Evolutionary conservation across 352 stramenopile species (phyloP), one percentile per base, ranked within the genome.

Genomic region (Phytophthora parvispora): DNA sequence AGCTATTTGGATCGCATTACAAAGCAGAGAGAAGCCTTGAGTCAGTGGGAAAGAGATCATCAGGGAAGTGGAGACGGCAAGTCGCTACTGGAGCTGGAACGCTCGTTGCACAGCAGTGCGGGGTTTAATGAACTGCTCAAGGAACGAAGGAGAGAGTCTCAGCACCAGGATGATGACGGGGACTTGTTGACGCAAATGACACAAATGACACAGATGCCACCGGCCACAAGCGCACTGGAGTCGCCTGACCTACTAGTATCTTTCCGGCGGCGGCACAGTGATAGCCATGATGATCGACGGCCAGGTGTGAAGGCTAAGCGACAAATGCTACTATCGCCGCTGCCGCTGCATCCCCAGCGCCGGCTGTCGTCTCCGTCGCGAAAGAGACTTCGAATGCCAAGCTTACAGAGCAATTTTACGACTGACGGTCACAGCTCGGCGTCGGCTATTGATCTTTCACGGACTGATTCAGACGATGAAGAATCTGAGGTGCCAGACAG

Each of bases 1-100:
- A 77, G 58, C 28, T 87, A 86, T 60, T 52, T 86, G 57, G 77
- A 83, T 42, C 71, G 81, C 0, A 87, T 89, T 49, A 75, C 75
- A 2, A 76, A 77, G 47, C 81, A 89, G 49, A 69, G 78, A n/a
- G 70, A 86, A 25, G 77, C 69, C 2, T 55, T 89, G 56, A 79
- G 64, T 60, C 74, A 80, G 45, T 89, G 81, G 81, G 81, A 89
- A 65, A 65, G 72, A 27, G 67, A 32, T 6, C 54, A 63, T 32
- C 51, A 73, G 4, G 48, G n/a, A 28, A 42, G 64, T 32, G 67
- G 29, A 13, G 57, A 60, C 25, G 61, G 57, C 2, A 64, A 36
- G 8, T 42, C 62, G 22, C 54, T 80, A 2, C 64, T 69, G 52
- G 62, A 68, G 20, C 55, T 80, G 24, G 67, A 77, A 25, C 59